Percentiles rank a stretch among this genome's conserved stretches.
Evolutionary conservation across 2,329 filamentous ascomycete species (phyloP).

Genomic region (Trichoderma aggressivum): DNA sequence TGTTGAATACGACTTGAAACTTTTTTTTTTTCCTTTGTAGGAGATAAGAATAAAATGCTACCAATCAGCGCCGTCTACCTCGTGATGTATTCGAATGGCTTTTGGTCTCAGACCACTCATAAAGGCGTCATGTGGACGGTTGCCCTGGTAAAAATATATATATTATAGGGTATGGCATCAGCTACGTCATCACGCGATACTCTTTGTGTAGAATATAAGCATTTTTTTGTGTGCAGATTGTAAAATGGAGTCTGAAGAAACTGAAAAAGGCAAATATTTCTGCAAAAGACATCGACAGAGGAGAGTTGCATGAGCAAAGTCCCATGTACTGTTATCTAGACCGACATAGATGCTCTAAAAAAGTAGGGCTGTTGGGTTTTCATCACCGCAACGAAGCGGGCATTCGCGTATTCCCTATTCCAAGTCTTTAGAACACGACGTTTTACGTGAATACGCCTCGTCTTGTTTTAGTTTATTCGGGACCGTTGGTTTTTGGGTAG

Average conservation of each 20-base stretch:
- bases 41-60: neutral
- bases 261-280: neutral
- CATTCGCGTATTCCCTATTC: neutral
- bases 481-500: neutral
- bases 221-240: neutral
- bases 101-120: neutral
- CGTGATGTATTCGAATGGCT: constrained; percentile 14
- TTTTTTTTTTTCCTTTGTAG: neutral
- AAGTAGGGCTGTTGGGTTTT: neutral
- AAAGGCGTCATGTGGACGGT: constrained; percentile 6
- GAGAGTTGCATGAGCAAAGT: neutral
- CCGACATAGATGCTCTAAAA: neutral
- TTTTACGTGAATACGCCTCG: neutral
- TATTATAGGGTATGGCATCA: neutral
- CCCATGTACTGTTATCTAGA: neutral
- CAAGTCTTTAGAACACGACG: neutral
- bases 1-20: neutral
- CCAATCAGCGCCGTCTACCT: neutral
- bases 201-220: neutral
- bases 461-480: neutral
- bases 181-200: constrained; percentile 10
- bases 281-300: neutral
- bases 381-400: neutral
- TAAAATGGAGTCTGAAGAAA: neutral
- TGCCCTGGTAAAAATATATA: neutral